Evolutionary conservation across 495 filamentous ascomycete genomes (phyloP).

Genomic region (Podospora conica): DNA sequence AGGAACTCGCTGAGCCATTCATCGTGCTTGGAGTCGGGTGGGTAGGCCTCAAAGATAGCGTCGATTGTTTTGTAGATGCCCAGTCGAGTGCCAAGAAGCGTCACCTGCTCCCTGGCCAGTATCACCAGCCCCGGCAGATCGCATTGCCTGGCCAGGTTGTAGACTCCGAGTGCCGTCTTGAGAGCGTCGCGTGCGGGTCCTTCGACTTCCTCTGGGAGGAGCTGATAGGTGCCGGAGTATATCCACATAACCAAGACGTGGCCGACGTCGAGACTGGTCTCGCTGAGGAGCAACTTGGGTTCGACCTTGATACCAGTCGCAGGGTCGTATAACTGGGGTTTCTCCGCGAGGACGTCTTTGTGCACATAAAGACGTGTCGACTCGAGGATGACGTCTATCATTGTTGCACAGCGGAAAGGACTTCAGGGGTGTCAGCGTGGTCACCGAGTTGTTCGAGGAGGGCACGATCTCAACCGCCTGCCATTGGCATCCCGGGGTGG

Average conservation of each 20-base stretch:
- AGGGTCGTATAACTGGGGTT: too few species aligned
- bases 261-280: slow-evolving; percentile 16
- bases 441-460: too few species aligned
- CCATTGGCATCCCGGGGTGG: too few species aligned
- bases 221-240: slow-evolving; percentile 9
- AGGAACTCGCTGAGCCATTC: slow-evolving; percentile 21
- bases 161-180: slow-evolving; percentile 12
- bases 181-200: not conserved
- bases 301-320: too few species aligned
- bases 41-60: slow-evolving; percentile 10
- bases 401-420: too few species aligned
- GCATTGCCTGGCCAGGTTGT: slow-evolving; percentile 9
- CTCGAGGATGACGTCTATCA: too few species aligned
- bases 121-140: slow-evolving; percentile 13
- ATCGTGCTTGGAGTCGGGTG: slow-evolving; percentile 9
- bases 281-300: not conserved
- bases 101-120: not conserved
- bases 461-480: too few species aligned
- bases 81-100: not conserved
- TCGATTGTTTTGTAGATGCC: slow-evolving; percentile 18
- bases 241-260: slow-evolving; percentile 29
- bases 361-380: too few species aligned
- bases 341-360: too few species aligned
- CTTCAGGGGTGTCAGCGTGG: too few species aligned
- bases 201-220: not conserved